Percentiles rank a stretch among this genome's conserved stretches.
Conservation (phyloP, 2,329 filamentous ascomycete genomes). For the Fusarium keratoplasticum region DNA sequence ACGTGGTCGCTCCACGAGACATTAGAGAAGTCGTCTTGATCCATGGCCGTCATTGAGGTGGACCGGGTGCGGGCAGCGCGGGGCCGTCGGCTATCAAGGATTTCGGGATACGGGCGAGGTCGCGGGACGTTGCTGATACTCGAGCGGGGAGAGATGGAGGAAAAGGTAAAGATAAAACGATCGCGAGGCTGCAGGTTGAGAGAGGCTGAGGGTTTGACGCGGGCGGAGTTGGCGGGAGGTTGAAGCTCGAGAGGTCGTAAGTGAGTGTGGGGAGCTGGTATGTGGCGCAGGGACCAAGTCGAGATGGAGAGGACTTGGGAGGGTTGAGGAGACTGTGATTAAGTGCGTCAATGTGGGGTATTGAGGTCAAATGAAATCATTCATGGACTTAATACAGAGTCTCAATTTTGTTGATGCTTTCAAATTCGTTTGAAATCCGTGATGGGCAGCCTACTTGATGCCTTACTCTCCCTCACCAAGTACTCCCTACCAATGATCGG, state of each 20-base stretch:
- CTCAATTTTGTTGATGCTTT: fast-evolving
- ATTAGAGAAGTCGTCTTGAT: conserved; percentile 81
- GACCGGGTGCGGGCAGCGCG: neutral
- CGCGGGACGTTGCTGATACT: neutral
- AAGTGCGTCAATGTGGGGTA: neutral
- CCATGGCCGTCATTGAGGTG: conserved; percentile 55
- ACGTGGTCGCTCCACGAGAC: conserved; percentile 80
- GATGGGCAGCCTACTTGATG: neutral
- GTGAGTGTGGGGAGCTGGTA: conserved; percentile 33
- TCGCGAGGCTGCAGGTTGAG: neutral
- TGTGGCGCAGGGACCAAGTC: conserved; percentile 34
- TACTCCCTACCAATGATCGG: conserved; percentile 25
- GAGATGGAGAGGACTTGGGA: conserved; percentile 29
- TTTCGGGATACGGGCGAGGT: neutral
- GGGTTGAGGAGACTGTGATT: neutral
- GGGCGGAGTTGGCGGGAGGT: conserved; percentile 34
- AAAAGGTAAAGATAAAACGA: neutral
- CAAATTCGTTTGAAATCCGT: too few relatives aligned
- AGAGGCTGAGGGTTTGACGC: conserved; percentile 1
- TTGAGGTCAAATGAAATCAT: neutral
- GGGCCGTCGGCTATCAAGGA: neutral
- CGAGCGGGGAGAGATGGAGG: neutral
- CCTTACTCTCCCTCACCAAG: neutral
- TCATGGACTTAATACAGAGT: fast-evolving
- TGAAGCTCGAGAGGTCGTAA: conserved; percentile 30